phyloP scores from a whole-genome alignment of 192 early-diverging fungal species.

The Pilaira anomala region DNA sequence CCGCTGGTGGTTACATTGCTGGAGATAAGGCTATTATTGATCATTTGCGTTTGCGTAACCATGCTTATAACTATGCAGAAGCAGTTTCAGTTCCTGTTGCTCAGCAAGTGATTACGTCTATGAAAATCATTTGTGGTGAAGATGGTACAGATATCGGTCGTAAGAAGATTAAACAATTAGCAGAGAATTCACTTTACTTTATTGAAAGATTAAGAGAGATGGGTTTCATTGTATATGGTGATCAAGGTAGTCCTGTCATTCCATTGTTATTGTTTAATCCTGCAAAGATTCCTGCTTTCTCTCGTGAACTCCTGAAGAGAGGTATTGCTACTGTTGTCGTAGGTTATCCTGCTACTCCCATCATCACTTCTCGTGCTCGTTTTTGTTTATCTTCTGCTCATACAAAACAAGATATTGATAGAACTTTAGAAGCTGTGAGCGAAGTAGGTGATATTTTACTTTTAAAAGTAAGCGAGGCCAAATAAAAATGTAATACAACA shows the following conservation, averaged over 20 bases:
- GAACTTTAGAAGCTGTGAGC: slow-evolving; percentile 62
- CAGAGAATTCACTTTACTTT: slow-evolving; percentile 86
- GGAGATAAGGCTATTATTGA: slow-evolving; percentile 68
- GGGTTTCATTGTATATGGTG: slow-evolving; percentile 94
- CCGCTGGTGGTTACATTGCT: slow-evolving; percentile 94
- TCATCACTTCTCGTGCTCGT: slow-evolving; percentile 86
- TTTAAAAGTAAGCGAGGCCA: slow-evolving; percentile 47
- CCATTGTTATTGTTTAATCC: slow-evolving; percentile 92
- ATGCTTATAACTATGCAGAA: slow-evolving; percentile 90
- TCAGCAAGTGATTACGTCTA: slow-evolving; percentile 86
- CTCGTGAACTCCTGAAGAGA: slow-evolving; percentile 80
- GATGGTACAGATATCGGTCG: slow-evolving; percentile 81
- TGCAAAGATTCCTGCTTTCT: slow-evolving; percentile 93
- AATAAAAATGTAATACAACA: no score
- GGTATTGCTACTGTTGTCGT: slow-evolving; percentile 95
- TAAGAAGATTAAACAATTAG: slow-evolving; percentile 79
- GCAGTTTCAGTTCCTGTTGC: slow-evolving; percentile 79
- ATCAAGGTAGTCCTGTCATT: slow-evolving; percentile 83
- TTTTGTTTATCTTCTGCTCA: slow-evolving; percentile 87
- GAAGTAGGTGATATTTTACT: slow-evolving; percentile 76
- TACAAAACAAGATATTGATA: slow-evolving; percentile 79
- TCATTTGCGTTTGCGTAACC: slow-evolving; percentile 72
- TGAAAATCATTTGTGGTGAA: slow-evolving; percentile 88
- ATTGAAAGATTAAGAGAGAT: slow-evolving; percentile 72
- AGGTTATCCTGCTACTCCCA: slow-evolving; percentile 93